A percentile compares a stretch with the other conserved stretches of the same genome.
Evolutionary conservation across 192 early-diverging fungal species (phyloP).

Genomic region (Entophlyctis helioformis): DNA sequence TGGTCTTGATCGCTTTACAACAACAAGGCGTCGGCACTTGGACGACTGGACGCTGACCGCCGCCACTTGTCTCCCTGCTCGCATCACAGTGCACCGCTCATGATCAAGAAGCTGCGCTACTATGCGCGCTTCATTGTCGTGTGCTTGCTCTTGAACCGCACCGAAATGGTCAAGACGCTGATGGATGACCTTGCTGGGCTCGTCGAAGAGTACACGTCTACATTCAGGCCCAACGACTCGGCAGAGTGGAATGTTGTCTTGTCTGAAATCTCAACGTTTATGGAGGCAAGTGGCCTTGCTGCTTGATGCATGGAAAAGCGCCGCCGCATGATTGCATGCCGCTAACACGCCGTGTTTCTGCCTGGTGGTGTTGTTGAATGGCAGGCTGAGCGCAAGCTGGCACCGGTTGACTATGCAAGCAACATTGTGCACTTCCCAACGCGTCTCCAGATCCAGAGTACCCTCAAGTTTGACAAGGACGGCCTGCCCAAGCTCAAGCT

Average conservation of each 20-base stretch:
- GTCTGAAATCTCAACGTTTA: conserved; percentile 53
- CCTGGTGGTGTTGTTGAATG: background rate
- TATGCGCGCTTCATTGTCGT: conserved; percentile 97
- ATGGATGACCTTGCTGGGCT: conserved; percentile 71
- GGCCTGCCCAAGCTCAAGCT: conserved; percentile 44
- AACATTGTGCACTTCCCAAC: conserved; percentile 32
- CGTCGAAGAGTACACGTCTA: conserved; percentile 78
- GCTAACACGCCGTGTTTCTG: too few species aligned
- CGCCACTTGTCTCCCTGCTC: too few species aligned
- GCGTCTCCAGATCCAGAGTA: conserved; percentile 36
- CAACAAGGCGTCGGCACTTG: too few species aligned
- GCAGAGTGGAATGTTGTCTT: conserved; percentile 70
- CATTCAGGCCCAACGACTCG: conserved; percentile 79
- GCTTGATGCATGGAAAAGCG: conserved; percentile 5
- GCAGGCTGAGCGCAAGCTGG: conserved; percentile 67
- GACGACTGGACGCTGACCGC: too few species aligned
- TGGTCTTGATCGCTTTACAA: too few species aligned
- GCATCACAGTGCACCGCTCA: conserved; percentile 62
- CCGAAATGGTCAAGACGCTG: conserved; percentile 65
- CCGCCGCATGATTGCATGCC: too few species aligned
- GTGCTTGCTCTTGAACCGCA: conserved; percentile 73
- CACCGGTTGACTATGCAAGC: conserved; percentile 44
- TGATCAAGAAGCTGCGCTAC: conserved; percentile 96
- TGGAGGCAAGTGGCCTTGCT: conserved; percentile 46
- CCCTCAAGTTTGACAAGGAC: conserved; percentile 46